These are phyloP conservation scores for Geotrichum phurueaensis DNA, from an alignment of 1,139 yeast species.

Conservation along the genomic window DNA sequence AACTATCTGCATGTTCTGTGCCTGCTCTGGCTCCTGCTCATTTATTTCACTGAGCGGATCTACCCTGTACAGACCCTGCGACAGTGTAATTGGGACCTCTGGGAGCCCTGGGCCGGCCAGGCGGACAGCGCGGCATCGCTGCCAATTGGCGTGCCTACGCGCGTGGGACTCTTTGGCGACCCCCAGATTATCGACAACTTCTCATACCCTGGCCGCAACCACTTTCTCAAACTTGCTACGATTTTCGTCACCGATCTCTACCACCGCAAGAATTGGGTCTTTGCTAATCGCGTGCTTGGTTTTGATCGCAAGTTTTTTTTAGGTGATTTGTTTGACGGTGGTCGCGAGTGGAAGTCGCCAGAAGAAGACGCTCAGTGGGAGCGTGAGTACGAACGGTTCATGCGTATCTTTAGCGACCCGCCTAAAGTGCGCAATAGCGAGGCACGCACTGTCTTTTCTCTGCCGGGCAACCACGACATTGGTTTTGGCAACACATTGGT, in stretches of 20 bases:
- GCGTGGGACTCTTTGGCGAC: constrained; percentile 75
- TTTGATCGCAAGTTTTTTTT: constrained; percentile 76
- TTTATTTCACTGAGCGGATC: constrained; percentile 58
- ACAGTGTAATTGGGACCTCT: constrained; percentile 55
- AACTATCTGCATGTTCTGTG: constrained; percentile 21
- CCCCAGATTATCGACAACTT: constrained; percentile 85
- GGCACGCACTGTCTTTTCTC: constrained; percentile 40
- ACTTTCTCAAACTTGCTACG: constrained; percentile 33
- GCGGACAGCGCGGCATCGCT: background rate
- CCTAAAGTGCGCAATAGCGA: constrained; percentile 34
- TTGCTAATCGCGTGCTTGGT: constrained; percentile 51
- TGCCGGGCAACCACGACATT: constrained; percentile 95
- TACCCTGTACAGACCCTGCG: constrained; percentile 46
- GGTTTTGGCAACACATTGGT: constrained; percentile 74
- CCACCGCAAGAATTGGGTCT: constrained; percentile 67
- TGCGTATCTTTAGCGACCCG: constrained; percentile 51
- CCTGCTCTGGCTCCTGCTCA: constrained; percentile 44
- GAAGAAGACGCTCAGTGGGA: constrained; percentile 55
- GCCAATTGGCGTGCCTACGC: constrained; percentile 20
- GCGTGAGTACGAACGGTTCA: constrained; percentile 65
- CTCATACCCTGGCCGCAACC: constrained; percentile 45
- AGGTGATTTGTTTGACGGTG: constrained; percentile 94
- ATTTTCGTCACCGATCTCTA: constrained; percentile 60
- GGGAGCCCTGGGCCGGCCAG: constrained; percentile 47
- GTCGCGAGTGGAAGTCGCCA: constrained; percentile 64